Evolutionary conservation across 208 protist species (phyloP).

Genomic region (Kentomonas sorsogonicus): DNA sequence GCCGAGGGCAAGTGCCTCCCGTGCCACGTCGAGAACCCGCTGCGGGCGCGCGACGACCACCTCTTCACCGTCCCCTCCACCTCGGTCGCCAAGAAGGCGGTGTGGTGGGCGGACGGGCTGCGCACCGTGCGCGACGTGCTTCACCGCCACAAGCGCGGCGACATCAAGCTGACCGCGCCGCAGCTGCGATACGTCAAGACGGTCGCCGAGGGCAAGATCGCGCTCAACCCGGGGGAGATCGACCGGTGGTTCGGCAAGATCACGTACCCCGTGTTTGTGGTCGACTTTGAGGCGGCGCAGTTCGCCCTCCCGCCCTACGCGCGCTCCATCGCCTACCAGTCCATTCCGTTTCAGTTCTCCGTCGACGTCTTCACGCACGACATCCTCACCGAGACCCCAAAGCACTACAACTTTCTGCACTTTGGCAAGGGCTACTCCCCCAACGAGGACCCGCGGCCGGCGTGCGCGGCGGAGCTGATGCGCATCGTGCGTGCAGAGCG

Average conservation of each 20-base stretch:
- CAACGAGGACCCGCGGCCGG: slow-evolving; percentile 69
- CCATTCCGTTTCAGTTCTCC: slow-evolving; percentile 86
- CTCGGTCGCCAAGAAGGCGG: slow-evolving; percentile 55
- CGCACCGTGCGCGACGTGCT: slow-evolving; percentile 71
- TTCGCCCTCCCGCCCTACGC: slow-evolving; percentile 85
- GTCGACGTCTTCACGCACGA: slow-evolving; percentile 86
- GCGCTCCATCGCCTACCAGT: slow-evolving; percentile 75
- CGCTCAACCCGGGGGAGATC: slow-evolving; percentile 72
- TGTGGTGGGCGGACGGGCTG: slow-evolving; percentile 74
- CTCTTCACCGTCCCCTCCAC: slow-evolving; percentile 82
- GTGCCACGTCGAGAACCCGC: slow-evolving; percentile 55
- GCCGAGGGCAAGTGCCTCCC: slow-evolving; percentile 79
- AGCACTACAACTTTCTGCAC: slow-evolving; percentile 87
- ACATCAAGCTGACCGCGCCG: slow-evolving; percentile 67
- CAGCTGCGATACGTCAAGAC: slow-evolving; percentile 81
- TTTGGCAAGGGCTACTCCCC: slow-evolving; percentile 83
- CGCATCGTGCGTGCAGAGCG: slow-evolving; percentile 68
- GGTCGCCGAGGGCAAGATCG: slow-evolving; percentile 49
- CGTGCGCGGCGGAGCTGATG: slow-evolving; percentile 70
- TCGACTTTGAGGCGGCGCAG: slow-evolving; percentile 88
- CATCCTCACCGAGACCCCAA: slow-evolving; percentile 77
- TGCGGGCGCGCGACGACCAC: slow-evolving; percentile 67
- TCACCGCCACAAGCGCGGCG: slow-evolving; percentile 42
- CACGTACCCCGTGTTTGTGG: slow-evolving; percentile 78
- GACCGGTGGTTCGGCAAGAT: slow-evolving; percentile 69